Evolutionary conservation across 1,284 basidiomycete species (phyloP).

Genomic region (Ustilago loliicola): DNA sequence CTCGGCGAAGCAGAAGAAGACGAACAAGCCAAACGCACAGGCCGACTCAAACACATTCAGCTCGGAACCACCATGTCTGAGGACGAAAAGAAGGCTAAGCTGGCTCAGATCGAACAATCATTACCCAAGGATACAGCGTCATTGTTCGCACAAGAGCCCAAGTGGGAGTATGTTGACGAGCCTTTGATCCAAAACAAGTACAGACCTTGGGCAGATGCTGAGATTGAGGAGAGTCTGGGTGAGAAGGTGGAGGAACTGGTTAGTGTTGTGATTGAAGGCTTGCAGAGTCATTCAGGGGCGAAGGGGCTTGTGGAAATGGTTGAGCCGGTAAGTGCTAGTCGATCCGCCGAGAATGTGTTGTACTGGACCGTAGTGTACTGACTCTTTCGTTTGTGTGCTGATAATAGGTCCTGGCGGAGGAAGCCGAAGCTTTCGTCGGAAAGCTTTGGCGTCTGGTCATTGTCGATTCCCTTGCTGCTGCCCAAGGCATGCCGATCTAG

Average conservation of each 20-base stretch:
- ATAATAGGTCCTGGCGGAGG: constrained; percentile 60
- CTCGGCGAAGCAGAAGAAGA: constrained; percentile 61
- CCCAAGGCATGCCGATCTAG: constrained; percentile 32
- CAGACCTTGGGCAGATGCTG: constrained; percentile 44
- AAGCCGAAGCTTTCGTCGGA: constrained; percentile 59
- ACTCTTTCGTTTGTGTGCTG: neutral
- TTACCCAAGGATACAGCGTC: constrained; percentile 27
- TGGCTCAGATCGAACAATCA: constrained; percentile 16
- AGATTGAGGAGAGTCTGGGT: constrained; percentile 63
- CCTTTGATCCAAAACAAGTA: constrained; percentile 45
- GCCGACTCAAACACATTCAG: constrained; percentile 56
- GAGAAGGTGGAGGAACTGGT: constrained; percentile 64
- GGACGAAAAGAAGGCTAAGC: constrained; percentile 23
- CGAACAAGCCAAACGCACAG: constrained; percentile 35
- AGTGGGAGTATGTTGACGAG: constrained; percentile 60
- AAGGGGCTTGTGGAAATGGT: constrained; percentile 51
- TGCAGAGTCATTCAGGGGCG: constrained; percentile 42
- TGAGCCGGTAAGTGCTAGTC: constrained; percentile 55
- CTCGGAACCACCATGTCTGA: constrained; percentile 45
- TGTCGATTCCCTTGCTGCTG: constrained; percentile 51
- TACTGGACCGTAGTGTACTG: constrained; percentile 1
- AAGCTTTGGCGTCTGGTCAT: constrained; percentile 62
- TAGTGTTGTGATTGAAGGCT: constrained; percentile 51
- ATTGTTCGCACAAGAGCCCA: constrained; percentile 43
- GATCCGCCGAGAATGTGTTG: too few species aligned